Evolutionary conservation across 2,329 filamentous ascomycete species (phyloP).

Genomic region (Alternaria conjuncta): DNA sequence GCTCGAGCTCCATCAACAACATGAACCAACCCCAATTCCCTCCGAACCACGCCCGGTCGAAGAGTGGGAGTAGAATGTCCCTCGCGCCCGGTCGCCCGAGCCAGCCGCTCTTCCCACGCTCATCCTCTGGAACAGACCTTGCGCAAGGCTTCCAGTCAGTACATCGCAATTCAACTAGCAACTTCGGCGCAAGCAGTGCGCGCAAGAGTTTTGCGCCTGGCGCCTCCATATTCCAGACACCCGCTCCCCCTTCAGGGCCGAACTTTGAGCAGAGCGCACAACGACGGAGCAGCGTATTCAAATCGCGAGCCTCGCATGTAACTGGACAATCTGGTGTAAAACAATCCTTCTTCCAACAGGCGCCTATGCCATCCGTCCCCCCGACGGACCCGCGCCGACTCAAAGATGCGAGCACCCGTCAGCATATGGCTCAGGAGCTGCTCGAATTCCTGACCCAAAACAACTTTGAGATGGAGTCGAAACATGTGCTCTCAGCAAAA

Average conservation of each 20-base stretch:
- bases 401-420: constrained; percentile 79
- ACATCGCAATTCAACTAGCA: constrained; percentile 80
- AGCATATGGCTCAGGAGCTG: constrained; percentile 84
- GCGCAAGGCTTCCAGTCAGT: constrained; percentile 84
- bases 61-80: constrained; percentile 83
- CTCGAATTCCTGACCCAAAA: constrained; percentile 90
- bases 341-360: constrained; percentile 94
- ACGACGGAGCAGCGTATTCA: constrained; percentile 75
- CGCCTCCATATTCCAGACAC: constrained; percentile 55
- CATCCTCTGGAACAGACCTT: constrained; percentile 81
- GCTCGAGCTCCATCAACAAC: constrained; percentile 78
- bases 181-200: constrained; percentile 63
- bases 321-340: constrained; percentile 71
- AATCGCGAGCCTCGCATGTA: constrained; percentile 65
- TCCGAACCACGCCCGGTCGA: constrained; percentile 74
- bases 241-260: constrained; percentile 53
- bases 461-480: constrained; percentile 98
- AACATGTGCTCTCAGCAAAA: constrained; percentile 88
- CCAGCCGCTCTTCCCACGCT: constrained; percentile 85
- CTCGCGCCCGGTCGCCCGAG: constrained; percentile 80
- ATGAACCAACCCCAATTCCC: constrained; percentile 62
- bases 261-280: constrained; percentile 64
- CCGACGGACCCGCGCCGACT: constrained; percentile 87
- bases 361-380: constrained; percentile 79
- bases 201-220: constrained; percentile 75